These are phyloP conservation scores for Berberis thunbergii DNA, from an alignment of 164 flowering plant species.

Conservation along the genomic window DNA sequence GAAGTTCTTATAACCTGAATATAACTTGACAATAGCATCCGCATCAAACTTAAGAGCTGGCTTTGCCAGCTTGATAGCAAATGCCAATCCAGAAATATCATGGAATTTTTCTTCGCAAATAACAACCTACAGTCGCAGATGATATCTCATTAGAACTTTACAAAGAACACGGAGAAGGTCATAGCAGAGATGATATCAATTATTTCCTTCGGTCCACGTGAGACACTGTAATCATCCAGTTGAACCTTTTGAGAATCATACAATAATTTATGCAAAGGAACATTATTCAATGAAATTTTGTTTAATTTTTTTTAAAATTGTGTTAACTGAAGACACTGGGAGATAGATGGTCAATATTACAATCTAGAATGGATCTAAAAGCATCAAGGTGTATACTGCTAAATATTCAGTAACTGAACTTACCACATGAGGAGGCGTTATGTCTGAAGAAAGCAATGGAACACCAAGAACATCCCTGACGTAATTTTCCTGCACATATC, in stretches of 20 bases:
- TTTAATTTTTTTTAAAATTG: too few species aligned
- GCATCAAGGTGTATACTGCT: not conserved
- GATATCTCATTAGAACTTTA: too few species aligned
- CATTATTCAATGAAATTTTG: too few species aligned
- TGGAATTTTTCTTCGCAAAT: conserved; percentile 58
- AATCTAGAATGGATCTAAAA: not conserved
- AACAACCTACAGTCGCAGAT: conserved; percentile 37
- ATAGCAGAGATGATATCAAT: not conserved
- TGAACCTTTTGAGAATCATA: not conserved
- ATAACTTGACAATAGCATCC: conserved; percentile 41
- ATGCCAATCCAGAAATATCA: conserved; percentile 46
- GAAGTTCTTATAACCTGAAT: conserved; percentile 33
- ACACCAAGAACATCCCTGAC: conserved; percentile 71
- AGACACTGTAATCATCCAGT: not conserved
- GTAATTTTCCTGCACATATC: conserved; percentile 49
- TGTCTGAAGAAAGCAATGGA: conserved; percentile 43
- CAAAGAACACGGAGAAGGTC: not conserved
- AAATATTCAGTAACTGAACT: conserved; percentile 17
- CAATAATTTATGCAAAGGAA: too few species aligned
- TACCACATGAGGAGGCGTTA: conserved; percentile 65
- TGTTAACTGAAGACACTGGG: too few species aligned
- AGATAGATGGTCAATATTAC: too few species aligned
- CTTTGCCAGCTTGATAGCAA: conserved; percentile 48
- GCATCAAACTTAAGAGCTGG: conserved; percentile 43
- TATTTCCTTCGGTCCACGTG: not conserved